phyloP scores from a whole-genome alignment of 2,329 filamentous ascomycete species.

The Pseudocercospora macadamiae region DNA sequence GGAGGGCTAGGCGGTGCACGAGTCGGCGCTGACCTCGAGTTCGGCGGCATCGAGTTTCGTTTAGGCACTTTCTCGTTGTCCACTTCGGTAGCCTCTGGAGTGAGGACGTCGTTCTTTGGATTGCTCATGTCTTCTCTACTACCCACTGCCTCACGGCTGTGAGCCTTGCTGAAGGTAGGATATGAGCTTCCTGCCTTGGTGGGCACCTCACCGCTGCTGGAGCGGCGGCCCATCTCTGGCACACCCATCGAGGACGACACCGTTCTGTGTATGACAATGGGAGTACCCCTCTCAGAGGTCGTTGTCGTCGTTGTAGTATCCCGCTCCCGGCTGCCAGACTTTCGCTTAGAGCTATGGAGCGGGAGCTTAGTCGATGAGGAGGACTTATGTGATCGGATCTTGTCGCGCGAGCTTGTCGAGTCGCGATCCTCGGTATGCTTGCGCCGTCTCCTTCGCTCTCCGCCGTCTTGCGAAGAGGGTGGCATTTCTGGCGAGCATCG shows the following conservation, averaged over 20 bases:
- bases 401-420: slow-evolving; percentile 33
- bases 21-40: slow-evolving; percentile 24
- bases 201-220: slow-evolving; percentile 38
- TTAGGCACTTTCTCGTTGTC: slow-evolving; percentile 35
- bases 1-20: slow-evolving; percentile 53
- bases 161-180: slow-evolving; percentile 82
- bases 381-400: slow-evolving; percentile 33
- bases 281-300: slow-evolving; percentile 12
- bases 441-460: slow-evolving; percentile 33
- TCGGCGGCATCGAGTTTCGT: slow-evolving; percentile 34
- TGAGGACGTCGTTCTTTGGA: slow-evolving; percentile 36
- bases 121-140: slow-evolving; percentile 49
- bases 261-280: slow-evolving; percentile 11
- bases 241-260: slow-evolving; percentile 35
- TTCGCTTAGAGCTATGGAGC: slow-evolving; percentile 24
- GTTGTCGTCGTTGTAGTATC: slow-evolving; percentile 24
- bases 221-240: slow-evolving; percentile 52
- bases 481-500: slow-evolving; percentile 14
- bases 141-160: slow-evolving; percentile 83
- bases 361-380: slow-evolving; percentile 32
- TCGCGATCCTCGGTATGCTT: slow-evolving; percentile 35
- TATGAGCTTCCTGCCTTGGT: slow-evolving; percentile 62
- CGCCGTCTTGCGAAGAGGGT: slow-evolving; percentile 27
- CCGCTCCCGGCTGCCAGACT: slow-evolving; percentile 32
- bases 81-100: slow-evolving; percentile 48